A percentile compares a stretch with the other conserved stretches of the same genome.
Conservation (phyloP, 129 eudicot species). For the Pittosporum tobira region DNA sequence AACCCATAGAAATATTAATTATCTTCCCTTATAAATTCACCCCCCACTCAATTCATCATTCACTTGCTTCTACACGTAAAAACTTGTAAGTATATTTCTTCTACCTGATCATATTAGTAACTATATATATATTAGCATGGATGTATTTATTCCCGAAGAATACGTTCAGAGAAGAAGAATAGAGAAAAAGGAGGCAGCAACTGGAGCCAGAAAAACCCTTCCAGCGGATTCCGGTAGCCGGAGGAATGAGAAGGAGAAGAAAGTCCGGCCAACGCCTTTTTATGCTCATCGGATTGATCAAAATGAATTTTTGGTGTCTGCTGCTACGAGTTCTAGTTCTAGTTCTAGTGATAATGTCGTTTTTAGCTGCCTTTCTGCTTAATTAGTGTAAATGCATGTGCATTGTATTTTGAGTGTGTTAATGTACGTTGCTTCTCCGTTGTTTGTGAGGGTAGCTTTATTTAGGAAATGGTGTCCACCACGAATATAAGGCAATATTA, state of each 20-base stretch:
- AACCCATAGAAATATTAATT: slow-evolving; percentile 6
- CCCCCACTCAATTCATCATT: not conserved
- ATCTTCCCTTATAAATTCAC: slow-evolving; percentile 6
- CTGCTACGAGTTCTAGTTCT: not conserved
- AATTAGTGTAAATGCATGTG: slow-evolving; percentile 9
- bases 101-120: not conserved
- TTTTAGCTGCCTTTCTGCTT: slow-evolving; percentile 23
- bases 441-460: too few species aligned
- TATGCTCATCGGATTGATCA: slow-evolving; percentile 9
- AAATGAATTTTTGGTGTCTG: slow-evolving; percentile 5
- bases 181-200: slow-evolving; percentile 27
- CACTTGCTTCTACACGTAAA: not conserved
- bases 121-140: slow-evolving; percentile 13
- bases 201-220: not conserved
- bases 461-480: not conserved
- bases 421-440: too few species aligned
- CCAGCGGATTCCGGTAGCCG: not conserved
- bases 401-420: too few species aligned
- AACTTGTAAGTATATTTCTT: not conserved
- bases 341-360: slow-evolving; percentile 6
- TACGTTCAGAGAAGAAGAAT: slow-evolving; percentile 28
- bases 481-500: too few species aligned
- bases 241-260: slow-evolving; percentile 10
- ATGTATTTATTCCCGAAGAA: slow-evolving; percentile 40
- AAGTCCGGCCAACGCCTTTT: not conserved